Evolutionary conservation across 148 eudicot genomes (phyloP), one percentile per base, ranked within the genome.

Genomic region (Euryodendron excelsum): DNA sequence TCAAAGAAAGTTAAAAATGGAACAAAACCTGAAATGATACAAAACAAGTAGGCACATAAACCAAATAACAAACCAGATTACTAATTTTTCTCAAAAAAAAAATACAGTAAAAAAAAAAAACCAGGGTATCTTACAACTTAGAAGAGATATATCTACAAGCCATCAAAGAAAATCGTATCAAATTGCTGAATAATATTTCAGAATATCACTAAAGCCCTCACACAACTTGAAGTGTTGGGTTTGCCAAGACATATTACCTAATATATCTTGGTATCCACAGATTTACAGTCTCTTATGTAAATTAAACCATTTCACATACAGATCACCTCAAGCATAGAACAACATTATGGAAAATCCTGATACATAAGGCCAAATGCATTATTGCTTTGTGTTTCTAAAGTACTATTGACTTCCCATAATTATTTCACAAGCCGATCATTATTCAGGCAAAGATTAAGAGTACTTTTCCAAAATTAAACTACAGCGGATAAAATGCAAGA

Each of bases 141-240:
- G 68, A 33, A 14, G 68, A 63, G 68, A 63, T 3, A 63, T 63
- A 63, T 63, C 39, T 28, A 52, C 15, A 45, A 61, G 75, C 18
- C 34, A 56, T 58, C 67, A 39, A 78, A 62, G 61, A 79, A 31
- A 48, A 50, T 58, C 34, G 27, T 18, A 71, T 20, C 18, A 50
- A 71, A 28, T 25, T 23, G 6, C 74, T 56, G 1, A 25, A 27
- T 47, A 69, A 0, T 10, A 14, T 44, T 45, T 25, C 11, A 3
- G 25, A 25, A 11, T 30, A 13, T 62, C 18, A 7, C 18, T 30
- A 12, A 44, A 69, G 55, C 21, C 33, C 34, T 69, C 18, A 18
- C 15, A 23, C 67, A 76, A 45, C 36, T 76, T 72, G 11, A 27
- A 30, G 45, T 76, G 36, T 33, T 4, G 4, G 39, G 21, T 72